Evolutionary conservation across 495 filamentous ascomycete species (phyloP).

Genomic region (Hypomontagnella submonticulosa): DNA sequence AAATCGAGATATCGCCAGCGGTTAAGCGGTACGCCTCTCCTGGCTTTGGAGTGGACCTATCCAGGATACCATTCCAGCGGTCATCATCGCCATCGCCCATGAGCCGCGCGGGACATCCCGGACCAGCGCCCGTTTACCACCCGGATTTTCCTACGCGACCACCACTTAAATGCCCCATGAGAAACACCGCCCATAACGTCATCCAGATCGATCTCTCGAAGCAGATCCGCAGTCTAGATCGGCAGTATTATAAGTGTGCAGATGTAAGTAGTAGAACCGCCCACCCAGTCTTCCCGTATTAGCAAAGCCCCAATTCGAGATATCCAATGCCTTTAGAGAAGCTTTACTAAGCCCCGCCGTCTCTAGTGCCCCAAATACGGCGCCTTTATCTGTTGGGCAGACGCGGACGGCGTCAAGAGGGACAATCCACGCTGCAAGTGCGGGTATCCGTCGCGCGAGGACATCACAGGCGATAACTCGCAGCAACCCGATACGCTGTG

Average conservation of each 20-base stretch:
- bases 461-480: constrained; percentile 17
- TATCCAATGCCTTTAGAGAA: too few relatives aligned
- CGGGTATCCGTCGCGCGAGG: constrained; percentile 22
- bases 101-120: too few relatives aligned
- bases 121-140: constrained; percentile 10
- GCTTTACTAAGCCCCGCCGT: neutral
- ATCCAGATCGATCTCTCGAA: constrained; percentile 7
- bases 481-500: neutral
- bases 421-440: constrained; percentile 20
- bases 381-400: constrained; percentile 35
- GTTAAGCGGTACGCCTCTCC: neutral
- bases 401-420: neutral
- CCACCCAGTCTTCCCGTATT: too few relatives aligned
- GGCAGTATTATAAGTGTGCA: constrained; percentile 22
- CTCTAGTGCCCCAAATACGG: neutral
- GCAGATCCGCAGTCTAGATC: constrained; percentile 1
- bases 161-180: constrained; percentile 18
- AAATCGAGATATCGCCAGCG: constrained; percentile 5
- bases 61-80: constrained; percentile 7
- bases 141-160: constrained; percentile 17
- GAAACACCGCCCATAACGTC: neutral
- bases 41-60: neutral
- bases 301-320: too few relatives aligned
- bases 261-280: constrained; percentile 17
- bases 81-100: constrained; percentile 1